Conservation (phyloP, 23 red algal genomes). For the Gracilaria gracilis region DNA sequence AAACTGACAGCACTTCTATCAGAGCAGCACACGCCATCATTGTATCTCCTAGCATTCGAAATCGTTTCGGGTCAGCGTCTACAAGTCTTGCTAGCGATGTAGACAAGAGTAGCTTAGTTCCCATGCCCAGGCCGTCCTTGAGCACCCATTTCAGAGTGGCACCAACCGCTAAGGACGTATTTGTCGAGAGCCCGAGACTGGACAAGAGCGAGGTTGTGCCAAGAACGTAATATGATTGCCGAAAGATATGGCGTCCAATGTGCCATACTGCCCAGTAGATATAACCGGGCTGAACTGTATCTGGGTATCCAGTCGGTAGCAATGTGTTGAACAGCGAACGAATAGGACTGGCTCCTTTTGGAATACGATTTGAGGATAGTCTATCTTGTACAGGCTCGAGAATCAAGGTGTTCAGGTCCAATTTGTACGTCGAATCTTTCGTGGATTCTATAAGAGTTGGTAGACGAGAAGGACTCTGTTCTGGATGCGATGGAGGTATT, state of each 20-base stretch:
- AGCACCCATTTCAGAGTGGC: slow-evolving; percentile 94
- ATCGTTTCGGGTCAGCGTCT: slow-evolving; percentile 85
- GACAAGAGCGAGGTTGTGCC: slow-evolving; percentile 80
- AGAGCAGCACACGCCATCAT: slow-evolving; percentile 77
- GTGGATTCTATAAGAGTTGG: not conserved
- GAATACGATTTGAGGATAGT: not conserved
- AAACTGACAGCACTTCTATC: slow-evolving; percentile 73
- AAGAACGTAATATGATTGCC: slow-evolving; percentile 78
- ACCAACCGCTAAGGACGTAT: slow-evolving; percentile 44
- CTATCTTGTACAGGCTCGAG: not conserved
- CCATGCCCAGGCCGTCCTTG: slow-evolving; percentile 92
- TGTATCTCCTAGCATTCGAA: slow-evolving; percentile 85
- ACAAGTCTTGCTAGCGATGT: slow-evolving; percentile 74
- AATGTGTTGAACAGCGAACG: slow-evolving; percentile 25
- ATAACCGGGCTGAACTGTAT: slow-evolving; percentile 70
- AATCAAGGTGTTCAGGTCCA: slow-evolving; percentile 16
- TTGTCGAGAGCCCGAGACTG: slow-evolving; percentile 70
- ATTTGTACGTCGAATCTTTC: slow-evolving; percentile 9
- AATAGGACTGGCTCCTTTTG: not conserved
- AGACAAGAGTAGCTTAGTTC: slow-evolving; percentile 77
- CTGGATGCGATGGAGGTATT: not conserved
- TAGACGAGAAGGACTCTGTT: not conserved
- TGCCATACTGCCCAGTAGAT: slow-evolving; percentile 64
- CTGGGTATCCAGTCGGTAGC: slow-evolving; percentile 81
- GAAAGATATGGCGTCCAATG: slow-evolving; percentile 64